Base-by-base conservation (phyloP, 2,329 filamentous ascomycete species). In the Monilinia vaccinii-corymbosi region DNA sequence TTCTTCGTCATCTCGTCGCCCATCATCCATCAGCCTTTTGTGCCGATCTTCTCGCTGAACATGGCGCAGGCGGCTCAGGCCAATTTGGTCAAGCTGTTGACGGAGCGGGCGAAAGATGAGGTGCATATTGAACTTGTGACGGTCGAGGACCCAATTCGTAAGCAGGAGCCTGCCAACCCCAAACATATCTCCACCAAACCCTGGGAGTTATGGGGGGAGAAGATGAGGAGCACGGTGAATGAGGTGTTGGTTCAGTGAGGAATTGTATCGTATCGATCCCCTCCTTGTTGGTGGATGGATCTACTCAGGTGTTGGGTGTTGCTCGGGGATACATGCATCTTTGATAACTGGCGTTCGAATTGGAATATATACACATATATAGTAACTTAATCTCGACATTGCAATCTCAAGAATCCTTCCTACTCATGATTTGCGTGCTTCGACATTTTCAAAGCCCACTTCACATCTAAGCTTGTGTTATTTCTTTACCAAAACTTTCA, bases 21-120 rank as follows among this genome's bases (percentile, higher is more conserved):
- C 0, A 40, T 60, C 23, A 38, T 55, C 6, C 18, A 60, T n/a
- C 76, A n/a, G 73, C 77, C 0, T 73, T 77, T 64, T 76, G 76
- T 71, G 75, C 75, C 34, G 28, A 69, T 80, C 0, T 77, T 82
- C 23, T 77, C 76, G 0, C 70, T 82, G 7, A 79, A 77, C 2
- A 71, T 81, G 57, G 74, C 73, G 48, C 82, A 82, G 65, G 76
- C 79, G 1, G 74, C 79, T 0, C 79, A 83, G 71, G 70, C 76
- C 21, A 81, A 78, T 46, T 68, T 82, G 65, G 73, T 79, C 11
- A 69, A 77, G 60, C 77, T 72, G 18, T 69, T 82, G 63, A 65
- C 32, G 71, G 25, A 70, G 71, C 58, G 73, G 74, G 47, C 42
- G 3, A 55, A 55, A 42, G 57, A 42, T 10, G 74, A 75, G 2